Evolutionary conservation across 2,329 filamentous ascomycete species (phyloP).

Genomic region (Scytalidium lignicola): DNA sequence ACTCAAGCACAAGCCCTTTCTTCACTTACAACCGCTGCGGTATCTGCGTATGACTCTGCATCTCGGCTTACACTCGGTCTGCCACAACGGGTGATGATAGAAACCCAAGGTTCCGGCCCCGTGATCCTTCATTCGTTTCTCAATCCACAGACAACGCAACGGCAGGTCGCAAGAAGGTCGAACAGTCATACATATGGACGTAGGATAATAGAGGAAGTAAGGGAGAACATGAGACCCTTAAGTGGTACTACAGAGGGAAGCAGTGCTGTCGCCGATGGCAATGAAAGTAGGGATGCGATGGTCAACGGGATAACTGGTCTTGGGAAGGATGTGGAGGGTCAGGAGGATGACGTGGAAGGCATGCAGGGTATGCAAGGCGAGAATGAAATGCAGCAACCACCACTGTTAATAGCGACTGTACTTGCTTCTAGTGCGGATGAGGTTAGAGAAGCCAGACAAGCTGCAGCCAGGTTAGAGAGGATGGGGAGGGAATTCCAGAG

Average conservation of each 20-base stretch:
- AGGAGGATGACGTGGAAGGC: conserved; percentile 7
- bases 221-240: conserved; percentile 20
- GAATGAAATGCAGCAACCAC: conserved; percentile 31
- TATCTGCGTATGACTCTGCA: conserved; percentile 48
- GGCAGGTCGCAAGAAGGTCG: background rate
- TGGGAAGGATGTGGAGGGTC: conserved; percentile 3
- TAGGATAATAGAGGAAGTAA: conserved; percentile 14
- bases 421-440: conserved; percentile 45
- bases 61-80: conserved; percentile 47
- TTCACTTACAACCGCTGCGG: conserved; percentile 45
- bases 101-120: conserved; percentile 38
- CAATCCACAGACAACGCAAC: conserved; percentile 24
- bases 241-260: conserved; percentile 12
- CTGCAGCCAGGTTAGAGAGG: conserved; percentile 47
- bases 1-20: conserved; percentile 42
- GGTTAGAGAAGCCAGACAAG: conserved; percentile 45
- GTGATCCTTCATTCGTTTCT: conserved; percentile 40
- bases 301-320: conserved; percentile 10
- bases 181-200: conserved; percentile 1
- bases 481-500: conserved; percentile 50
- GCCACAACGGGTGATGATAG: conserved; percentile 54
- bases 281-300: conserved; percentile 5
- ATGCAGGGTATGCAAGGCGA: conserved; percentile 4
- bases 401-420: conserved; percentile 50
- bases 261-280: conserved; percentile 3